Conservation (phyloP, 164 flowering plant genomes). For the Tetrastigma voinierianum region DNA sequence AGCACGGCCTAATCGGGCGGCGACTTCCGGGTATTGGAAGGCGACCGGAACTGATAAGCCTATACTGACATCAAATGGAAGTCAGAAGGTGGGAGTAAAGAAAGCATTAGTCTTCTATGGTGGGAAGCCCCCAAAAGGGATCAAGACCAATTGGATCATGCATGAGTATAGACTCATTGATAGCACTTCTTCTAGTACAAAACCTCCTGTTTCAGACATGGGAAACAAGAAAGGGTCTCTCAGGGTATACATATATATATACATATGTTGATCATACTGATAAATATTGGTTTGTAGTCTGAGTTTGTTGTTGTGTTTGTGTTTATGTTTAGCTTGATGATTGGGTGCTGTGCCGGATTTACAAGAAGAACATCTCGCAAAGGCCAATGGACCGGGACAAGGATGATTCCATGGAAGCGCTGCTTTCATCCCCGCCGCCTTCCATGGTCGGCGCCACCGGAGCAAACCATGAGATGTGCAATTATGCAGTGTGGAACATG, state of each 20-base stretch:
- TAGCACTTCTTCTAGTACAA: slow-evolving; percentile 9
- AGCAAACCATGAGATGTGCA: not conserved
- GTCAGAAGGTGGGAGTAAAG: slow-evolving; percentile 55
- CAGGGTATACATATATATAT: slow-evolving; percentile 24
- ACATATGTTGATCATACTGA: too few species aligned
- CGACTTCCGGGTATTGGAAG: slow-evolving; percentile 61
- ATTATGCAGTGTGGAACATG: slow-evolving; percentile 25
- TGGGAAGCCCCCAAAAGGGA: slow-evolving; percentile 59
- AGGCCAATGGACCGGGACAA: slow-evolving; percentile 26
- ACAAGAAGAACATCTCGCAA: slow-evolving; percentile 43
- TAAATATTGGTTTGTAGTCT: not conserved
- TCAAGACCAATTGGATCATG: slow-evolving; percentile 63
- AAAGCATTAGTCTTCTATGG: slow-evolving; percentile 61
- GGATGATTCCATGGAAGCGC: slow-evolving; percentile 28
- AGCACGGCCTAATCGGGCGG: slow-evolving; percentile 57
- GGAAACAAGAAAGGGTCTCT: slow-evolving; percentile 32
- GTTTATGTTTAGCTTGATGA: slow-evolving; percentile 50
- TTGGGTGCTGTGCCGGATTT: slow-evolving; percentile 59
- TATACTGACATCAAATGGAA: slow-evolving; percentile 35
- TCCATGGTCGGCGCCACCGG: not conserved
- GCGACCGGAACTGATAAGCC: slow-evolving; percentile 68
- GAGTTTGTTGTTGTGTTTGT: not conserved
- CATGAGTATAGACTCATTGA: slow-evolving; percentile 48
- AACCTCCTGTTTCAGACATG: slow-evolving; percentile 14
- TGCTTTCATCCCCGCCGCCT: slow-evolving; percentile 13